Evolutionary conservation across 2,329 filamentous ascomycete species (phyloP), one percentile per base, ranked within the genome.

Genomic region (Hypoxylon sp.): DNA sequence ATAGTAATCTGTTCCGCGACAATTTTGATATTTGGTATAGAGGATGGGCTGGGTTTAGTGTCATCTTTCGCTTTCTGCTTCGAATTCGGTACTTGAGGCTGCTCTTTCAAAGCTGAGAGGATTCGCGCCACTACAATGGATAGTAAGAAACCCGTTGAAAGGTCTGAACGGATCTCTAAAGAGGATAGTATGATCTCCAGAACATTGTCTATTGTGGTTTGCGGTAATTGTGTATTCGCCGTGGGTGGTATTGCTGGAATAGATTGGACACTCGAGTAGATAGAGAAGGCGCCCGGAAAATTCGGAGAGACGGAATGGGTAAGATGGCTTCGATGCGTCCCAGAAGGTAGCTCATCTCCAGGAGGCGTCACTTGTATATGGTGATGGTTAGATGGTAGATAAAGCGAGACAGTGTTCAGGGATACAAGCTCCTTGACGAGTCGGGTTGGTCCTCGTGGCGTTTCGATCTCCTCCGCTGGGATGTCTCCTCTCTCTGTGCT

Each of bases 251-350:
- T 54, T 11, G 69, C 71, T 28, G 67, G 56, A 13, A 67, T 65
- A 53, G 64, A 71, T 34, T 69, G 74, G 8, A 65, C 56, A 46
- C 64, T 75, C 55, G 65, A 73, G 72, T 79, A 76, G 17, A 85
- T 76, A 0, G 87, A 90, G 72, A 90, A 90, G 2, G 87, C 82
- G 0, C 87, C 88, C 1, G 87, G 87, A 2, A 89, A 73, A 69
- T 87, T 80, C 0, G 82, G 81, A n/a, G 80, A 79, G 10, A 79
- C 67, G 28, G 76, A 79, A n/a, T 54, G 66, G 56, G 64, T 65
- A 10, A 74, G 43, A 48, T 51, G 44, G 10, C 46, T 30, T 19
- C 47, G 67, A 55, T 19, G 10, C 24, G 47, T 19, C 22, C 46
- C 46, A 28, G 59, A 55, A 24, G 48, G n/a, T 13, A 48, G 8